phyloP scores from a whole-genome alignment of 345 rosid species.

The Acer yangbiense region DNA sequence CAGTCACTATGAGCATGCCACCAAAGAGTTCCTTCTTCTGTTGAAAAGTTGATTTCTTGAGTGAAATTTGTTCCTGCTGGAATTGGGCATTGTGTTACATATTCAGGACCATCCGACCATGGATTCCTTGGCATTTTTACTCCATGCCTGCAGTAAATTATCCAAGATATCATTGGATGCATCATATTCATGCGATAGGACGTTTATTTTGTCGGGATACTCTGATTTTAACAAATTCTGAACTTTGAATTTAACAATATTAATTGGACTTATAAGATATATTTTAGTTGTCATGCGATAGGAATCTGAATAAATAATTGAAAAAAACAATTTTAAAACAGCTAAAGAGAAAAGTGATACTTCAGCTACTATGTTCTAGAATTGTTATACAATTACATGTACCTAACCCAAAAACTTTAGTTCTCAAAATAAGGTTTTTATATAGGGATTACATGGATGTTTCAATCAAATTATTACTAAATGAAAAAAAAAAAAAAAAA shows the following conservation, averaged over 20 bases:
- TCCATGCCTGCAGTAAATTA: neutral
- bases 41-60: conserved; percentile 22
- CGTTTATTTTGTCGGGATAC: no score
- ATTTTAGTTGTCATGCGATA: no score
- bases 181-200: no score
- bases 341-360: neutral
- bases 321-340: no score
- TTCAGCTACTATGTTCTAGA: neutral
- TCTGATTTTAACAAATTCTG: no score
- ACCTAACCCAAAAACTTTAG: neutral
- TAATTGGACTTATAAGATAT: no score
- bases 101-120: conserved; percentile 37
- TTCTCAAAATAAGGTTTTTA: no score
- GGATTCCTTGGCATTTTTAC: conserved; percentile 36
- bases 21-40: conserved; percentile 33
- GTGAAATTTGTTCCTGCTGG: conserved; percentile 26
- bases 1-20: conserved; percentile 62
- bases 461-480: neutral
- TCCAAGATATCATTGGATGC: no score
- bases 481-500: no score
- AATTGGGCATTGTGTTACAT: conserved; percentile 35
- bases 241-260: no score
- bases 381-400: neutral
- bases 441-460: neutral
- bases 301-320: no score